Percentiles rank a stretch among this genome's conserved stretches.
Conservation (phyloP, 305 asterid species). For the Fraxinus angustifolia region DNA sequence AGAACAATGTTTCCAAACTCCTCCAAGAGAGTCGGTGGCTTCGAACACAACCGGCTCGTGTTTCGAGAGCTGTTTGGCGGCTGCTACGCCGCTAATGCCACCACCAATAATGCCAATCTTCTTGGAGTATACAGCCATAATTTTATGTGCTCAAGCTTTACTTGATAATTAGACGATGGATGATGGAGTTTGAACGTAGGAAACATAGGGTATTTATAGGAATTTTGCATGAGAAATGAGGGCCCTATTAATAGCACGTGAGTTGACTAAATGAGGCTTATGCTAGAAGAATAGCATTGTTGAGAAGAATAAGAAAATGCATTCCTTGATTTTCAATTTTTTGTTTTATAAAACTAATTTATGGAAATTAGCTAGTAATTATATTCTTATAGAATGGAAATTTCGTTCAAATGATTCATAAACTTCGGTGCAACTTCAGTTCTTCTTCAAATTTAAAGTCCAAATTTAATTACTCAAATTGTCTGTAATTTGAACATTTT, state of each 20-base stretch:
- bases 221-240: conserved; percentile 40
- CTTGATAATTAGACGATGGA: background rate
- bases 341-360: background rate
- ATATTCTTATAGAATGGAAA: background rate
- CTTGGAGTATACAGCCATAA: conserved; percentile 38
- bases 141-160: background rate
- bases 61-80: conserved; percentile 63
- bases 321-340: background rate
- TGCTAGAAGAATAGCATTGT: too few relatives aligned
- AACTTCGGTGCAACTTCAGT: conserved; percentile 19
- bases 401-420: background rate
- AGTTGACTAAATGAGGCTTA: conserved; percentile 29
- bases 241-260: conserved; percentile 33
- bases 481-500: background rate
- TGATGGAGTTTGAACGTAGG: conserved; percentile 22
- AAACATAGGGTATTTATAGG: conserved; percentile 39
- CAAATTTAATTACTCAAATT: background rate
- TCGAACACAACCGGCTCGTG: conserved; percentile 73
- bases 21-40: conserved; percentile 72
- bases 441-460: background rate
- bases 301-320: background rate
- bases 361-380: background rate
- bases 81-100: conserved; percentile 85
- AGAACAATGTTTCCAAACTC: conserved; percentile 87
- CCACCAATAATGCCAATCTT: conserved; percentile 68